Percentiles rank a stretch among this genome's conserved stretches.
Evolutionary conservation across 2,329 filamentous ascomycete genomes (phyloP).

Genomic region (Magnaporthiopsis rhizophila): DNA sequence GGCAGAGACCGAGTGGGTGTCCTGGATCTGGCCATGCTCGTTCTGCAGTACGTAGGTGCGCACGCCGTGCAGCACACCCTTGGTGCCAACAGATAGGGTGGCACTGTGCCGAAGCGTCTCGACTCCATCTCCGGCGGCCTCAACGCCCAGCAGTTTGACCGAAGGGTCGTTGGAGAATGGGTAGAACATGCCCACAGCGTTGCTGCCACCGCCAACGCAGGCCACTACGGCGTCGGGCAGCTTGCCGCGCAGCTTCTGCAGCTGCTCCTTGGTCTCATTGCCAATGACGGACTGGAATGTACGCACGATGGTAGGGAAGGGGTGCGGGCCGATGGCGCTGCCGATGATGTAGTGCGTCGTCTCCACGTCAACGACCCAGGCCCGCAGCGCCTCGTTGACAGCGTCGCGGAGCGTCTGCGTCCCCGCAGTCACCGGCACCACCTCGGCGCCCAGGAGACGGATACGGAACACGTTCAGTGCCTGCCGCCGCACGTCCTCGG

Average conservation of each 20-base stretch:
- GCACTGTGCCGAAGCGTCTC: conserved; percentile 81
- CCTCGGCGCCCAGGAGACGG: conserved; percentile 87
- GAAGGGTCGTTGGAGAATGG: conserved; percentile 79
- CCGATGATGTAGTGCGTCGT: conserved; percentile 98
- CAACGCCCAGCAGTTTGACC: conserved; percentile 86
- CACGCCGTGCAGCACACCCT: conserved; percentile 92
- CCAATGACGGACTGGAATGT: conserved; percentile 98
- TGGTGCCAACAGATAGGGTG: conserved; percentile 75
- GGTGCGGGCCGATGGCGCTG: conserved; percentile 93
- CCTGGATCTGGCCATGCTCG: conserved; percentile 82
- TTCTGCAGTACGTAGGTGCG: conserved; percentile 94
- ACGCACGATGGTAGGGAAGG: conserved; percentile 94
- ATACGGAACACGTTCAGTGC: conserved; percentile 98
- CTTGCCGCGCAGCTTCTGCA: conserved; percentile 75
- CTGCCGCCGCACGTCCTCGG: conserved; percentile 92
- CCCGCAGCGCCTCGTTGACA: conserved; percentile 90
- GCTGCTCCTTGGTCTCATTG: conserved; percentile 86
- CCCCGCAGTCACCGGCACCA: conserved; percentile 87
- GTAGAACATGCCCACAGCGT: conserved; percentile 97
- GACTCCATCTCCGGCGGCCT: conserved; percentile 88
- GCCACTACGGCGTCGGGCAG: conserved; percentile 94
- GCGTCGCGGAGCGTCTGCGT: conserved; percentile 76
- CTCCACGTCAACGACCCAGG: conserved; percentile 87
- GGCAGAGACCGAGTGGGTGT: conserved; percentile 94
- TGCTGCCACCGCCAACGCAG: conserved; percentile 91